Conservation (phyloP, 2,329 filamentous ascomycete species). For the Colletotrichum orbiculare region DNA sequence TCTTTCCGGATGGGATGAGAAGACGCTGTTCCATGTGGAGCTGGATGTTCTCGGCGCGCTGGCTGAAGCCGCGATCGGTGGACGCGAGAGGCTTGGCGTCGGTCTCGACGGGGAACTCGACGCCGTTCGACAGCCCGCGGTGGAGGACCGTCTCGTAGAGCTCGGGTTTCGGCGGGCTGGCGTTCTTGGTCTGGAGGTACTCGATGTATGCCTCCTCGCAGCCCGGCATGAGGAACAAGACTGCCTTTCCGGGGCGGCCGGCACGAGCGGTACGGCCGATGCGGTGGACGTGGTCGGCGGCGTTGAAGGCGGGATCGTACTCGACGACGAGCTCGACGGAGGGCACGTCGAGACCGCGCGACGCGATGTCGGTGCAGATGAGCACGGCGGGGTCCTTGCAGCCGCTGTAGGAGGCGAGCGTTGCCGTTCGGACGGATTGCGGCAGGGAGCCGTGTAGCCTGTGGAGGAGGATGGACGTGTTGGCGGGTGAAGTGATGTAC, state of each 20-base stretch:
- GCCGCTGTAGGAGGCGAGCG: conserved; percentile 81
- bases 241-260: conserved; percentile 85
- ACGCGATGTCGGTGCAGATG: conserved; percentile 94
- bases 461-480: conserved; percentile 79
- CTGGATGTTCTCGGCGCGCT: conserved; percentile 66
- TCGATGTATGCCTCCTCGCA: conserved; percentile 91
- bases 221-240: conserved; percentile 91
- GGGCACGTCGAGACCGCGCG: conserved; percentile 93
- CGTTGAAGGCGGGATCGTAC: conserved; percentile 94
- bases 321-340: conserved; percentile 96
- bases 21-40: conserved; percentile 70
- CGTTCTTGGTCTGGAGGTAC: conserved; percentile 64
- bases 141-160: conserved; percentile 68
- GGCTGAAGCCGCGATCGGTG: conserved; percentile 55
- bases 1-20: conserved; percentile 57
- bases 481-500: conserved; percentile 79
- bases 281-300: conserved; percentile 93
- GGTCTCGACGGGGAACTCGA: conserved; percentile 78
- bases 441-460: conserved; percentile 92
- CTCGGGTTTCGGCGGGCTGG: conserved; percentile 60
- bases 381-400: conserved; percentile 82
- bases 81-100: conserved; percentile 58
- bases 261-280: conserved; percentile 95
- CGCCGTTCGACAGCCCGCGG: conserved; percentile 70
- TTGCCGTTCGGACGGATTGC: conserved; percentile 87